phyloP scores from a whole-genome alignment of 352 stramenopile genomes.

The Peronospora destructor region DNA sequence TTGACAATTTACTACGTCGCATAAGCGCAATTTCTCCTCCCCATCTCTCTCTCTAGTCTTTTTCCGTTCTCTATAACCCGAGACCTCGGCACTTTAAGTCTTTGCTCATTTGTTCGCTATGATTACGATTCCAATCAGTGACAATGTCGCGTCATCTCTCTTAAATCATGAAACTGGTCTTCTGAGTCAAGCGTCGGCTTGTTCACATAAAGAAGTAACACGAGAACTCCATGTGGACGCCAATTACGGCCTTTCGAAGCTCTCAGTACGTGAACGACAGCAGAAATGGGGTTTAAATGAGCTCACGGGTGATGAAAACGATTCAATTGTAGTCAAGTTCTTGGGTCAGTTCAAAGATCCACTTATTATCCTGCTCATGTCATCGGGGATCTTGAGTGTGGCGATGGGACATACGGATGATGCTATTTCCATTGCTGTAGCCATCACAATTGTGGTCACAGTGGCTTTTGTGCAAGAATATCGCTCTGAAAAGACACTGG shows the following conservation, averaged over 20 bases:
- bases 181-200: slow-evolving; percentile 36
- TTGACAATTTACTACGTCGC: too few relatives aligned
- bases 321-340: slow-evolving; percentile 89
- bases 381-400: slow-evolving; percentile 86
- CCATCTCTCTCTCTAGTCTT: too few relatives aligned
- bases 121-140: background rate
- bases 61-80: too few relatives aligned
- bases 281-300: slow-evolving; percentile 68
- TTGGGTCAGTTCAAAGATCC: slow-evolving; percentile 94
- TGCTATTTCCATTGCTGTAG: slow-evolving; percentile 92
- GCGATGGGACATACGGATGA: slow-evolving; percentile 92
- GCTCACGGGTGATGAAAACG: slow-evolving; percentile 61
- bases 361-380: slow-evolving; percentile 94
- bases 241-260: slow-evolving; percentile 48
- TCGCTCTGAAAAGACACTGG: slow-evolving; percentile 81
- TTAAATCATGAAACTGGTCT: slow-evolving; percentile 15
- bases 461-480: slow-evolving; percentile 93
- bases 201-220: slow-evolving; percentile 49
- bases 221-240: slow-evolving; percentile 60
- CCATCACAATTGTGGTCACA: slow-evolving; percentile 94
- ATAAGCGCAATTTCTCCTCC: too few relatives aligned
- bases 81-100: too few relatives aligned
- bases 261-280: slow-evolving; percentile 54
- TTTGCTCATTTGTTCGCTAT: too few relatives aligned
- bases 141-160: slow-evolving; percentile 12